Conservation (phyloP, 192 early-diverging fungal species). For the Entomortierella lignicola region DNA sequence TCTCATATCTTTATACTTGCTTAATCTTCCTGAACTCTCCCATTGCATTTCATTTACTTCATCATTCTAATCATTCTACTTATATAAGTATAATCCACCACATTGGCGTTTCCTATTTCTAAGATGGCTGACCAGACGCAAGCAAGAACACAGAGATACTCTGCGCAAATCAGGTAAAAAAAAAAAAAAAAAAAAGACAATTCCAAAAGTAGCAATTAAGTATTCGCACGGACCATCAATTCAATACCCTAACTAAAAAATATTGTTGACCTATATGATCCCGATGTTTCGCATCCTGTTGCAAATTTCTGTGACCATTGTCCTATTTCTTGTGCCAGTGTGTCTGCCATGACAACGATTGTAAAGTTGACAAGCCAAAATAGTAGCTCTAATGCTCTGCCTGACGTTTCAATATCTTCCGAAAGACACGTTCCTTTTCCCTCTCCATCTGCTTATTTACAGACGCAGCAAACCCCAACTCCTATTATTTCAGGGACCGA, state of each 20-base stretch:
- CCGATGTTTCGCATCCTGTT: not conserved
- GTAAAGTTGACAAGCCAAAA: conserved; percentile 13
- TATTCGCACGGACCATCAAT: conserved; percentile 4
- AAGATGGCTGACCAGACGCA: conserved; percentile 13
- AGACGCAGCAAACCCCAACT: not conserved
- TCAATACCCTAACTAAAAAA: not conserved
- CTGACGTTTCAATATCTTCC: not conserved
- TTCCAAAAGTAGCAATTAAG: not conserved
- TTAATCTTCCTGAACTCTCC: not conserved
- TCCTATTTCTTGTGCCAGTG: conserved; percentile 9
- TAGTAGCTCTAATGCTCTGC: not conserved
- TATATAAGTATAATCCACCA: not conserved
- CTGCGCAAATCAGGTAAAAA: conserved; percentile 36
- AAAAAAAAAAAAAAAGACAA: not conserved
- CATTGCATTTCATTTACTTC: not conserved
- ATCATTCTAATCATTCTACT: not conserved
- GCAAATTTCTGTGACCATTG: conserved; percentile 4
- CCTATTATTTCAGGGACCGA: not conserved
- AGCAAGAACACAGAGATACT: conserved; percentile 13
- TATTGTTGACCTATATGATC: conserved; percentile 40
- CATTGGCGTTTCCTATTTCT: not conserved
- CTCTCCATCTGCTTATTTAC: not conserved
- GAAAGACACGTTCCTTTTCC: not conserved
- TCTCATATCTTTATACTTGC: too few species aligned
- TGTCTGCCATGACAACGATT: conserved; percentile 12